phyloP scores from a whole-genome alignment of 2,329 filamentous ascomycete species.

The Calonectria montana region DNA sequence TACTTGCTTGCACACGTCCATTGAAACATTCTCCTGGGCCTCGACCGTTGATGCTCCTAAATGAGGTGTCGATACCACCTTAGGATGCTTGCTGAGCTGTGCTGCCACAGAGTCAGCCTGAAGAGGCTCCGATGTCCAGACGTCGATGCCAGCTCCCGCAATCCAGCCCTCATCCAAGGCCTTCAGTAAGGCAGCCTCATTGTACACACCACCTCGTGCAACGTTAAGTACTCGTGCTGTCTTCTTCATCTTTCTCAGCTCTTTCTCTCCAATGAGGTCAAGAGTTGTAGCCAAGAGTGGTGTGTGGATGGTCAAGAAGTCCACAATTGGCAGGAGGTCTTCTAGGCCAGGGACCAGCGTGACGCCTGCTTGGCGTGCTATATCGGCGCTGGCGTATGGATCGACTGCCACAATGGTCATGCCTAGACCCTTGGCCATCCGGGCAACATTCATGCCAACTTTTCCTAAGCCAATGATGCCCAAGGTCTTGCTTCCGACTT shows the following conservation, averaged over 20 bases:
- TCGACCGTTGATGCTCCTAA: slow-evolving; percentile 84
- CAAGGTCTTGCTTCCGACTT: slow-evolving; percentile 81
- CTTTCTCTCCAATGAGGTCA: slow-evolving; percentile 75
- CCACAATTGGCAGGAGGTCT: slow-evolving; percentile 72
- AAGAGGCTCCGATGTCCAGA: slow-evolving; percentile 82
- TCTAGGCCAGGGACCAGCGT: slow-evolving; percentile 66
- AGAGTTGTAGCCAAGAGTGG: slow-evolving; percentile 82
- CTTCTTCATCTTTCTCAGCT: slow-evolving; percentile 78
- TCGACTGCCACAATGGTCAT: slow-evolving; percentile 83
- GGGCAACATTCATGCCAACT: slow-evolving; percentile 82
- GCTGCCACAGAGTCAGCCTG: slow-evolving; percentile 65
- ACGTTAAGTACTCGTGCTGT: slow-evolving; percentile 83
- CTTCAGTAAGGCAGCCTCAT: slow-evolving; percentile 77
- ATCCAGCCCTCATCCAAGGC: slow-evolving; percentile 79
- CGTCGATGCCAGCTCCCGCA: slow-evolving; percentile 82
- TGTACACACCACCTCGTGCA: slow-evolving; percentile 82
- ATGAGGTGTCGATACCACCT: slow-evolving; percentile 82
- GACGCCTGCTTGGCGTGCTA: slow-evolving; percentile 76
- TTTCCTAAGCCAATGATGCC: slow-evolving; percentile 86
- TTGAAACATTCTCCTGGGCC: slow-evolving; percentile 85
- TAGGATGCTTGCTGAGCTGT: slow-evolving; percentile 74
- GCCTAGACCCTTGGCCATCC: slow-evolving; percentile 81
- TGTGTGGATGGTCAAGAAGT: slow-evolving; percentile 86
- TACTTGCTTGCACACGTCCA: slow-evolving; percentile 86
- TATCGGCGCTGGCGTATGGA: slow-evolving; percentile 80